A percentile compares a stretch with the other conserved stretches of the same genome.
These are phyloP conservation scores for Petasospora rhodanensis DNA, from an alignment of 1,139 yeast species.

Conservation along the genomic window DNA sequence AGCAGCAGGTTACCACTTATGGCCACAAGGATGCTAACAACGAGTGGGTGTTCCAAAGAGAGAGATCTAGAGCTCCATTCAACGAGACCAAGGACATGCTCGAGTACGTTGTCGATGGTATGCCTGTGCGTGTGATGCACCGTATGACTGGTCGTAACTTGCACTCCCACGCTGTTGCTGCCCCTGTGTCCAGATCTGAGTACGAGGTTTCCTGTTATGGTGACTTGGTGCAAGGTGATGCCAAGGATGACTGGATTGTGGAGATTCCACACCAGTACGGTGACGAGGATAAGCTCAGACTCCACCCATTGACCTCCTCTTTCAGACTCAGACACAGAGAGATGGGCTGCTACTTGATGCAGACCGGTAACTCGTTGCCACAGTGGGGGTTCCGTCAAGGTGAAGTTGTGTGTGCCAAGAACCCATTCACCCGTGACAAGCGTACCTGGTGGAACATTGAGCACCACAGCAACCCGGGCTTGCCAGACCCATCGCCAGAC, in stretches of 20 bases:
- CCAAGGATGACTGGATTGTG: constrained; percentile 89
- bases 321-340: constrained; percentile 68
- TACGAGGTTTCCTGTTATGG: constrained; percentile 95
- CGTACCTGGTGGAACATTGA: constrained; percentile 99
- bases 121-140: constrained; percentile 74
- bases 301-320: constrained; percentile 87
- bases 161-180: constrained; percentile 80
- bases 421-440: constrained; percentile 79
- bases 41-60: constrained; percentile 81
- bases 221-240: constrained; percentile 79
- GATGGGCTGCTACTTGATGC: constrained; percentile 81
- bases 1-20: constrained; percentile 94
- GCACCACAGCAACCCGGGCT: constrained; percentile 66
- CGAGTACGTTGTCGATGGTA: constrained; percentile 66
- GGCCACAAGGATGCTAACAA: constrained; percentile 90
- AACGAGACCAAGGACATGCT: constrained; percentile 46
- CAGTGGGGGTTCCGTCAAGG: constrained; percentile 99
- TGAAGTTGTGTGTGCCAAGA: constrained; percentile 82
- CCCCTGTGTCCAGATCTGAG: constrained; percentile 68
- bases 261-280: constrained; percentile 82
- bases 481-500: constrained; percentile 67
- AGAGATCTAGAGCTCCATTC: constrained; percentile 55
- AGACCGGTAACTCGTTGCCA: constrained; percentile 76
- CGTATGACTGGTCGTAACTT: constrained; percentile 81
- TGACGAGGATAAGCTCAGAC: constrained; percentile 53